Evolutionary conservation across 1,284 basidiomycete species (phyloP), one percentile per base, ranked within the genome.

Genomic region (Cerrena zonata): DNA sequence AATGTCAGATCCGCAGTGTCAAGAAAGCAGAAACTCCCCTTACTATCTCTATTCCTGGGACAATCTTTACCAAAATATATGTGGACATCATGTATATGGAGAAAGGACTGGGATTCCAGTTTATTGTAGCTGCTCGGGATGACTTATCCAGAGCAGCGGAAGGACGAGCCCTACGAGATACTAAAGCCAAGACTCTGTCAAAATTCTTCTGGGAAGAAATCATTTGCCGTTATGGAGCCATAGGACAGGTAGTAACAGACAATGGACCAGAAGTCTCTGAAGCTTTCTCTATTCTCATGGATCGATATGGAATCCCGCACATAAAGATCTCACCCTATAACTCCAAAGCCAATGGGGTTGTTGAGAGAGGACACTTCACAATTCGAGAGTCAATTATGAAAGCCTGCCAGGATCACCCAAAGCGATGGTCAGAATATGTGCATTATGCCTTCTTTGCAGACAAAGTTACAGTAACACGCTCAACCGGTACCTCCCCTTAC

Each of bases 241-340:
- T 59, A 1, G 59, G 72, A 0, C 64, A 73, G 53, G 61, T 68
- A 0, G 69, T 67, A 0, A 71, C 66, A 0, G 68, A 71, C 44
- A 70, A 70, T 56, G 63, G 68, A 12, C 18, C 53, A 10, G 58
- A 64, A 50, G 52, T 61, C 2, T 45, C 53, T 34, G 52, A 41
- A 18, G 64, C 62, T 2, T 56, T 54, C 45, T 26, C 12, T 2
- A 5, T 2, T 23, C 51, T 56, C 10, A 27, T 48, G 12, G 21
- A 48, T 0, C 15, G 26, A 1, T 45, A 54, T 15, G 43, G 45
- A 4, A 41, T 58, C 10, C 48, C 52, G 4, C 52, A 59, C 2
- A 48, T 58, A 12, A 21, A 30, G 2, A 51, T 59, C 13, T 56
- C 52, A 0, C 44, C 56, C 5, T 59, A 56, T 30, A 57, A 59